These are phyloP conservation scores for Ramaria rubella DNA, from an alignment of 768 basidiomycete genomes.

Conservation along the genomic window DNA sequence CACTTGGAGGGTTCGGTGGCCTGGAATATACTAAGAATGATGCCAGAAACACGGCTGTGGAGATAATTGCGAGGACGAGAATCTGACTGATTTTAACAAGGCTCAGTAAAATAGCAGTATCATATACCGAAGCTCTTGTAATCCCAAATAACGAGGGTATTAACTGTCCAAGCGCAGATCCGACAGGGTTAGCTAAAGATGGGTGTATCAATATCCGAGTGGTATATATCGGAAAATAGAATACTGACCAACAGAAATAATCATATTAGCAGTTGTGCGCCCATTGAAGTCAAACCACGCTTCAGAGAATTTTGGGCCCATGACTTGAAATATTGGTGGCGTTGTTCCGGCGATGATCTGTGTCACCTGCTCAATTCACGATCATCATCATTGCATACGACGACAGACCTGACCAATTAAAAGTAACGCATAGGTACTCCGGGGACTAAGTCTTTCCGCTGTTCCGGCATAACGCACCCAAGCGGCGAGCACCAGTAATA, in stretches of 20 bases:
- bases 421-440: constrained; percentile 56
- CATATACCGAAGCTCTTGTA: constrained; percentile 51
- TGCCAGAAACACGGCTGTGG: constrained; percentile 53
- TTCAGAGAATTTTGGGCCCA: constrained; percentile 78
- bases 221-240: background rate
- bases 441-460: constrained; percentile 40
- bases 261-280: constrained; percentile 73
- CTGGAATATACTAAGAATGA: constrained; percentile 50
- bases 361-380: too few relatives aligned
- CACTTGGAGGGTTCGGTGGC: constrained; percentile 79
- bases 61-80: constrained; percentile 63
- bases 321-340: constrained; percentile 68
- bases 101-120: background rate
- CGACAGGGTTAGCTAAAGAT: constrained; percentile 58
- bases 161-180: constrained; percentile 66
- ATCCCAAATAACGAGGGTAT: constrained; percentile 56
- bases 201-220: background rate
- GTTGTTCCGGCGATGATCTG: constrained; percentile 59
- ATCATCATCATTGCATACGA: too few relatives aligned
- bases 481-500: constrained; percentile 49
- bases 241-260: constrained; percentile 39
- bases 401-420: constrained; percentile 61
- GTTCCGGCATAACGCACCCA: constrained; percentile 80
- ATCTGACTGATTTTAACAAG: constrained; percentile 36
- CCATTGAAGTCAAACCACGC: constrained; percentile 74